Evolutionary conservation across 768 basidiomycete genomes (phyloP).

Genomic region (Phylloporus arenicola): DNA sequence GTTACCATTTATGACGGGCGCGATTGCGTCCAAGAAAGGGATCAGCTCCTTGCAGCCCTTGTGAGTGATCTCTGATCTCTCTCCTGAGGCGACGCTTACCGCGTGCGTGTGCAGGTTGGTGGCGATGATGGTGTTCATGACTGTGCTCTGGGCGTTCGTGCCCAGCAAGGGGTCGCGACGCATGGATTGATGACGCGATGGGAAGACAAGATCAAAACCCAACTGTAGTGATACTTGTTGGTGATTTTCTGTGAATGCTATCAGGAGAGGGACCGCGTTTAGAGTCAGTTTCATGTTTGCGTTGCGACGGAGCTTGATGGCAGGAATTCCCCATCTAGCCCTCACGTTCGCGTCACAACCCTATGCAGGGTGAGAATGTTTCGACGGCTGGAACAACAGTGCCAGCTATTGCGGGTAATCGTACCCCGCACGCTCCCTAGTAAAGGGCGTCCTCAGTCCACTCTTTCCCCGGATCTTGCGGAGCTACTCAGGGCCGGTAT

Average conservation of each 20-base stretch:
- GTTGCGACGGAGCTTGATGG: no score
- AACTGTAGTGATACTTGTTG: neutral
- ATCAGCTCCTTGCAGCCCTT: constrained; percentile 38
- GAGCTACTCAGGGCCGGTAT: no score
- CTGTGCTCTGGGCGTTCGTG: constrained; percentile 37
- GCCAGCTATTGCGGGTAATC: no score
- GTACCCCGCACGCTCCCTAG: no score
- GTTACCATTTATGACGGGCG: constrained; percentile 69
- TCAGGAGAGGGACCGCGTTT: no score
- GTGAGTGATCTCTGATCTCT: constrained; percentile 8
- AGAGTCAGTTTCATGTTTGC: no score
- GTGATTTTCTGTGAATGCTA: no score
- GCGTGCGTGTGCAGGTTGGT: constrained; percentile 20
- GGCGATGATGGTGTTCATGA: constrained; percentile 41
- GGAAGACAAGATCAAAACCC: neutral
- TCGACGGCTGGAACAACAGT: no score
- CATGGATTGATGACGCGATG: constrained; percentile 11
- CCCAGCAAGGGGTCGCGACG: constrained; percentile 25
- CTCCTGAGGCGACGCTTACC: neutral
- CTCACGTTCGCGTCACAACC: neutral
- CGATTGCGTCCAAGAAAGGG: constrained; percentile 56
- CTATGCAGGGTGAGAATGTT: no score
- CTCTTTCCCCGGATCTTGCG: no score
- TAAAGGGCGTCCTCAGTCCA: no score
- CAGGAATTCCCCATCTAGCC: no score